Base-by-base conservation (phyloP, 805 yeast species). In the Tetrapisispora arboricola region DNA sequence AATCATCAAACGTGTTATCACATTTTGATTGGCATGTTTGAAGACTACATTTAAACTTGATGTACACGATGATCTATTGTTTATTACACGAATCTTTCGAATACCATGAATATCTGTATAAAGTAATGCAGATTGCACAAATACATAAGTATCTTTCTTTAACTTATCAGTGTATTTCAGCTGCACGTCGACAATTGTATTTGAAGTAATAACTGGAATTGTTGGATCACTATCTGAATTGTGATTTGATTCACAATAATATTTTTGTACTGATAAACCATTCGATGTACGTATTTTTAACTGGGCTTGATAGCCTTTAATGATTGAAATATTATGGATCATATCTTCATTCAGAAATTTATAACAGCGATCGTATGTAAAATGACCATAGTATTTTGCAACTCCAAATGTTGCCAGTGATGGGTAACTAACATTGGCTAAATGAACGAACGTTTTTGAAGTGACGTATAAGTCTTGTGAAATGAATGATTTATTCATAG, bases 111-210 rank as follows among this genome's bases (percentile, higher is more conserved):
- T 55, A 36, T 86, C 83, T 0, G 96, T 88, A 58, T 87, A 90
- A 41, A 92, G 65, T 21, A 92, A 50, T 0, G 97, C 96, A 1
- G 84, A 82, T 63, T 92, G 98, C 67, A 90, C 85, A 58, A 86
- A 92, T 18, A 85, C 83, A 58, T 87, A 96, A 29, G 72, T 69
- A 45, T 76, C 76, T 2, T 82, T 68, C 43, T 78, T 75, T 13
- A 56, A 45, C 45, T 76, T 76, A 3, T 86, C 86, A 54, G 87
- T 96, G 54, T 84, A 82, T 36, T 71, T 71, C 51, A 90, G 76
- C 39, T 85, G 70, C 2, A 84, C 80, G 9, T 84, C 80, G 36
- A 85, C 59, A 5, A 80, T 70, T 34, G 82, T 80, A 48, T 84
- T 78, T 15, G 72, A 68, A 32, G 70, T 70, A 22, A 86, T 61